Conservation (phyloP, 202 grass and related monocot species). For the Sporobolus alterniflorus region DNA sequence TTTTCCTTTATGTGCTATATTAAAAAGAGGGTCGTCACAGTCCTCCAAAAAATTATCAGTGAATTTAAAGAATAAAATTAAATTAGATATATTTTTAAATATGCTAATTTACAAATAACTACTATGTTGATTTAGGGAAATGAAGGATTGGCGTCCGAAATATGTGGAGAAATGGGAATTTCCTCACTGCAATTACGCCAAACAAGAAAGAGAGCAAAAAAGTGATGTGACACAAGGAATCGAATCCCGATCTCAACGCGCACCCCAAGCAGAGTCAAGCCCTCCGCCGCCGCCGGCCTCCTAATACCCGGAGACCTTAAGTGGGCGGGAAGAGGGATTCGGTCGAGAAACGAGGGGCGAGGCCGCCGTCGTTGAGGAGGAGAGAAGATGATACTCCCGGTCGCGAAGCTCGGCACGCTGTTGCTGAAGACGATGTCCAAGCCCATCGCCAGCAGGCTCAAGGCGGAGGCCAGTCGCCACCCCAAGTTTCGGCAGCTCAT, state of each 20-base stretch:
- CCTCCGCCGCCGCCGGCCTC: background rate
- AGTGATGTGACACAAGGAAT: background rate
- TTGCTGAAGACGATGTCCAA: slow-evolving; percentile 67
- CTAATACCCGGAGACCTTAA: background rate
- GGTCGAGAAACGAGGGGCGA: background rate
- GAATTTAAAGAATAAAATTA: too few relatives aligned
- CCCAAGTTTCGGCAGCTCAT: slow-evolving; percentile 72
- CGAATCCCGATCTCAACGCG: too few relatives aligned
- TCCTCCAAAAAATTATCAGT: too few relatives aligned
- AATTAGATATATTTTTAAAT: too few relatives aligned
- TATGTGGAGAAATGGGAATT: background rate
- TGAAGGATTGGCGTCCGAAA: background rate
- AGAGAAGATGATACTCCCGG: slow-evolving; percentile 68
- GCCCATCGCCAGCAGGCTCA: slow-evolving; percentile 64
- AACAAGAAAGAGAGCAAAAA: background rate
- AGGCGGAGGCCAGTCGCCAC: slow-evolving; percentile 75
- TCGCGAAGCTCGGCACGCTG: slow-evolving; percentile 78
- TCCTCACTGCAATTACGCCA: background rate
- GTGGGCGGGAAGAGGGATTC: background rate
- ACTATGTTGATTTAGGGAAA: too few relatives aligned
- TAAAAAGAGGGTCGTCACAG: too few relatives aligned
- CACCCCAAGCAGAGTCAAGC: background rate
- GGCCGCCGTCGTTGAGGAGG: background rate
- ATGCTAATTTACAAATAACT: too few relatives aligned
- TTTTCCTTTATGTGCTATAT: too few relatives aligned